These are phyloP conservation scores for Halophytophthora batemanensis DNA, from an alignment of 352 stramenopile genomes.

Conservation along the genomic window DNA sequence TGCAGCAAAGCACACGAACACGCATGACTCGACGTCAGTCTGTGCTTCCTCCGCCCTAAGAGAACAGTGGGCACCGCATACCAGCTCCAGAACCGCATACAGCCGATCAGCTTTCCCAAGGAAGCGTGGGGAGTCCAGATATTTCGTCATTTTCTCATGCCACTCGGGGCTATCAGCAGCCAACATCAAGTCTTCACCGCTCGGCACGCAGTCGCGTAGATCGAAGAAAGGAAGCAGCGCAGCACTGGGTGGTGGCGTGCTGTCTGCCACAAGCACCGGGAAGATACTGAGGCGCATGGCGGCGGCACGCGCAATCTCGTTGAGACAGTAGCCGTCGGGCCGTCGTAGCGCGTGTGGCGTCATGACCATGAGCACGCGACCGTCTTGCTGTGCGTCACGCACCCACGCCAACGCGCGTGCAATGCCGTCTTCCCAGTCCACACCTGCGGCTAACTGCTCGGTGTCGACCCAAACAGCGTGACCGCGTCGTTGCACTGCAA, in stretches of 20 bases:
- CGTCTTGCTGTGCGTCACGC: constrained; percentile 65
- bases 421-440: constrained; percentile 81
- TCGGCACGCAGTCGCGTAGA: constrained; percentile 62
- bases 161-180: constrained; percentile 37
- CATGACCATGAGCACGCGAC: constrained; percentile 75
- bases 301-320: constrained; percentile 68
- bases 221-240: constrained; percentile 76
- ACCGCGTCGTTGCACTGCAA: constrained; percentile 53
- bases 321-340: constrained; percentile 76
- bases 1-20: constrained; percentile 11
- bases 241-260: constrained; percentile 61
- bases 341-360: constrained; percentile 70
- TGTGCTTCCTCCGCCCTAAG: too few relatives aligned
- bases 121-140: constrained; percentile 37
- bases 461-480: constrained; percentile 74
- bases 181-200: constrained; percentile 21
- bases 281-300: constrained; percentile 67
- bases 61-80: constrained; percentile 17
- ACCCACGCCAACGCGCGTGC: constrained; percentile 57
- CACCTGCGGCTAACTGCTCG: constrained; percentile 60
- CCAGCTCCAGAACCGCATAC: constrained; percentile 62
- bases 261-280: constrained; percentile 63
- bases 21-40: not conserved
- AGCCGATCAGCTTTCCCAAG: constrained; percentile 48
- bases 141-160: constrained; percentile 33